phyloP scores from a whole-genome alignment of 2,329 filamentous ascomycete genomes.

The Aplosporella prunicola region DNA sequence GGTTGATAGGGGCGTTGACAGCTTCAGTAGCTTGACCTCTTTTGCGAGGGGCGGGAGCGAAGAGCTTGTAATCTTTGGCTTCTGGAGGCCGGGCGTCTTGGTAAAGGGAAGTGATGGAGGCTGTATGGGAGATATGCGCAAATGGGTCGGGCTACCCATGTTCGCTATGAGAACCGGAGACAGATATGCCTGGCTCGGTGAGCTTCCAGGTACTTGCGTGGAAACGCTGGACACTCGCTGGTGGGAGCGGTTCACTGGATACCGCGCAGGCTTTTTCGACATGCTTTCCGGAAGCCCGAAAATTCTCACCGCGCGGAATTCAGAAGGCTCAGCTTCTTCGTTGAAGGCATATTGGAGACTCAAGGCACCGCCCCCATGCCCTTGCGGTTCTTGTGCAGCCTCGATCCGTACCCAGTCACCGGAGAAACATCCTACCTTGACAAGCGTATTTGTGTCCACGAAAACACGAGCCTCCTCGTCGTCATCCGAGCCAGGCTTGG shows the following conservation, averaged over 20 bases:
- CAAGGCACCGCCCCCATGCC: conserved; percentile 56
- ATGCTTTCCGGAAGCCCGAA: conserved; percentile 76
- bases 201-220: conserved; percentile 12
- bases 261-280: conserved; percentile 44
- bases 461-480: conserved; percentile 81
- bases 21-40: conserved; percentile 80
- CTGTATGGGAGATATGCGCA: conserved; percentile 66
- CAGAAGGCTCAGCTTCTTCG: conserved; percentile 47
- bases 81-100: conserved; percentile 32
- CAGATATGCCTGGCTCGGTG: conserved; percentile 49
- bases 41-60: conserved; percentile 52
- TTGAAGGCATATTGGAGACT: conserved; percentile 56
- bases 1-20: conserved; percentile 80
- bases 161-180: conserved; percentile 85
- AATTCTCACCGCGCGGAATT: conserved; percentile 78
- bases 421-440: conserved; percentile 90
- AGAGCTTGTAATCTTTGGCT: conserved; percentile 33
- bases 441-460: conserved; percentile 76
- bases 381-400: conserved; percentile 61
- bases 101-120: conserved; percentile 23
- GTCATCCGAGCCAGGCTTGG: conserved; percentile 73
- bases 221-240: conserved; percentile 42
- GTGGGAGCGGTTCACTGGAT: conserved; percentile 40
- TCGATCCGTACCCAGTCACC: conserved; percentile 93
- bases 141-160: conserved; percentile 65